phyloP scores from a whole-genome alignment of 2,329 filamentous ascomycete genomes.

The Colletotrichum godetiae region DNA sequence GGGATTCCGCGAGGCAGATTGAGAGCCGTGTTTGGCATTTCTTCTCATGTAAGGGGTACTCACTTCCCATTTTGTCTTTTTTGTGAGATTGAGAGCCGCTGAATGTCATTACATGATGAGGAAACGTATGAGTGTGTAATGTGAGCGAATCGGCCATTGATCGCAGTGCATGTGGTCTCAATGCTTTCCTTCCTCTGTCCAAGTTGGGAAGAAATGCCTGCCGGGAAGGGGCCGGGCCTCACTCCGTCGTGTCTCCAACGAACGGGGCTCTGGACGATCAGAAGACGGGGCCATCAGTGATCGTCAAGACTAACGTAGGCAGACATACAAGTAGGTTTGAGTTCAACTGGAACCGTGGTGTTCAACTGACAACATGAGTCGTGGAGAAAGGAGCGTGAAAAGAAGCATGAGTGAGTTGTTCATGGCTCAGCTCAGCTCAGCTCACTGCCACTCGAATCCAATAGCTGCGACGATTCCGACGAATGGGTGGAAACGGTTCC shows the following conservation, averaged over 20 bases:
- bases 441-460: background rate
- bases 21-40: background rate
- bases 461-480: background rate
- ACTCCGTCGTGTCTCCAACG: background rate
- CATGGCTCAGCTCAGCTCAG: background rate
- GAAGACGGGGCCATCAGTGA: slow-evolving; percentile 1
- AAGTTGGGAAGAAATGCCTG: background rate
- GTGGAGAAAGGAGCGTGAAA: no score
- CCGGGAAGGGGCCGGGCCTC: background rate
- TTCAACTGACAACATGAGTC: background rate
- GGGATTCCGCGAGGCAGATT: background rate
- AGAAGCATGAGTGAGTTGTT: background rate
- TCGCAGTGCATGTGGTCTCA: background rate
- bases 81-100: background rate
- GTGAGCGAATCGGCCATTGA: background rate
- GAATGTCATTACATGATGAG: background rate
- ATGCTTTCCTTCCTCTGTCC: background rate
- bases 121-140: background rate
- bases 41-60: background rate
- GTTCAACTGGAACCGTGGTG: background rate
- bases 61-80: no score
- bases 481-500: background rate
- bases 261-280: background rate
- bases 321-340: background rate
- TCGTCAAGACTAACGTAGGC: slow-evolving; percentile 5